A percentile compares a stretch with the other conserved stretches of the same genome.
phyloP scores from a whole-genome alignment of 768 basidiomycete species.

The Saitozyma podzolica region DNA sequence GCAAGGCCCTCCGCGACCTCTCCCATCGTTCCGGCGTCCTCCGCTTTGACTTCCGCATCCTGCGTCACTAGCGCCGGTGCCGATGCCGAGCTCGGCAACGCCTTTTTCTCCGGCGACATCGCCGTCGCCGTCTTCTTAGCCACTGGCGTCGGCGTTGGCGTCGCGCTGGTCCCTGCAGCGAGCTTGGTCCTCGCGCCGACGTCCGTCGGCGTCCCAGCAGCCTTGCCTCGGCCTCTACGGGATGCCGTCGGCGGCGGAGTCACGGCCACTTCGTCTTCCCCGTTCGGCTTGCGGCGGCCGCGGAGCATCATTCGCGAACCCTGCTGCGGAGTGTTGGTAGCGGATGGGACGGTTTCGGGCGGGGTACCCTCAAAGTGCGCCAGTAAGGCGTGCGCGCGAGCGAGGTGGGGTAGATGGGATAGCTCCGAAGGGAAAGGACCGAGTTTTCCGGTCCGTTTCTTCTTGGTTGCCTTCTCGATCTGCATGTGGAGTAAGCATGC shows the following conservation, averaged over 20 bases:
- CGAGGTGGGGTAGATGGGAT: slow-evolving; percentile 21
- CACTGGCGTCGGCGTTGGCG: slow-evolving; percentile 1
- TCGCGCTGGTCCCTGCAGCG: not conserved
- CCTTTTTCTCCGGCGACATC: too few relatives aligned
- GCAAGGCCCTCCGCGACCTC: too few relatives aligned
- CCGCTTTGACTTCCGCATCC: too few relatives aligned
- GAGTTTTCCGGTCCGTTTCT: slow-evolving; percentile 41
- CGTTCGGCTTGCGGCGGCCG: slow-evolving; percentile 14
- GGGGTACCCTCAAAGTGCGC: slow-evolving; percentile 29
- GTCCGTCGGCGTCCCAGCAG: slow-evolving; percentile 17
- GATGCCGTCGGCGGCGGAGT: slow-evolving; percentile 17
- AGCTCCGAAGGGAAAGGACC: slow-evolving; percentile 38
- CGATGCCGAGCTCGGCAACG: too few relatives aligned
- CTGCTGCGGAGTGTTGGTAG: slow-evolving; percentile 23
- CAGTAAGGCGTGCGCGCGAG: slow-evolving; percentile 35
- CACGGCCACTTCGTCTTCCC: slow-evolving; percentile 14
- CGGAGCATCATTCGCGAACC: slow-evolving; percentile 35
- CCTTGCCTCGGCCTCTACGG: slow-evolving; percentile 18
- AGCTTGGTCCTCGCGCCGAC: too few relatives aligned
- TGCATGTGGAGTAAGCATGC: slow-evolving; percentile 9
- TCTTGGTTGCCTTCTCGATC: slow-evolving; percentile 48
- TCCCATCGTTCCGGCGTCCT: too few relatives aligned
- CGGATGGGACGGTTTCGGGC: slow-evolving; percentile 8
- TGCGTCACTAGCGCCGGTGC: too few relatives aligned
- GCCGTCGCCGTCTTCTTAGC: not conserved